These are phyloP conservation scores for Beauveria asiatica DNA, from an alignment of 2,329 filamentous ascomycete genomes.

Conservation along the genomic window DNA sequence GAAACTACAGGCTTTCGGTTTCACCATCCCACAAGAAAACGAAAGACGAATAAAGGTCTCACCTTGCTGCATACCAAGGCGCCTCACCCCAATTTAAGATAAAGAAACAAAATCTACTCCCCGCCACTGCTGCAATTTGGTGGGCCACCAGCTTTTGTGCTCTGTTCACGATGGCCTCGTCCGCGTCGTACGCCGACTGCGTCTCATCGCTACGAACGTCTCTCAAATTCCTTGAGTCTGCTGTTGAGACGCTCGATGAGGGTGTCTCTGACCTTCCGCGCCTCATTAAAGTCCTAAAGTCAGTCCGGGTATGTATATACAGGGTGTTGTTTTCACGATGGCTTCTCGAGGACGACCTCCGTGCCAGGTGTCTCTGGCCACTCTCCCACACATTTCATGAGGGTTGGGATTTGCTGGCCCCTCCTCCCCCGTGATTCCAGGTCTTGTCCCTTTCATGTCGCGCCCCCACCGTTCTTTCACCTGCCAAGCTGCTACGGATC, in stretches of 20 bases:
- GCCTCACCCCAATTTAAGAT: background rate
- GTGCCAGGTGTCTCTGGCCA: background rate
- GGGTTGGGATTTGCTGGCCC: background rate
- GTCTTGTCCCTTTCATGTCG: background rate
- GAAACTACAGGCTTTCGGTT: background rate
- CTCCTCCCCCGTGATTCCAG: background rate
- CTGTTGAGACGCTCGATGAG: constrained; percentile 46
- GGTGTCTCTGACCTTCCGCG: constrained; percentile 52
- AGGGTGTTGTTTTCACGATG: constrained; percentile 6
- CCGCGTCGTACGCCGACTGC: constrained; percentile 45
- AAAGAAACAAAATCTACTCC: background rate
- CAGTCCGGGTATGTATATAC: constrained; percentile 40
- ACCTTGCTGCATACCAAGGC: background rate
- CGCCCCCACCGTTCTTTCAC: background rate
- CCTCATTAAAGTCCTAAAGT: constrained; percentile 46
- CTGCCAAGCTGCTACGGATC: background rate
- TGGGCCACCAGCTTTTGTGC: background rate
- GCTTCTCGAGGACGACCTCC: background rate
- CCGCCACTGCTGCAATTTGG: constrained; percentile 8
- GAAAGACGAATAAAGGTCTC: background rate
- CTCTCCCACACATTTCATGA: background rate
- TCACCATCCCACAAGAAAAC: background rate
- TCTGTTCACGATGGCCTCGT: constrained; percentile 16
- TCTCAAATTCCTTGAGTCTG: constrained; percentile 52
- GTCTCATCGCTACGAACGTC: constrained; percentile 51